Base-by-base conservation (phyloP, 2,329 filamentous ascomycete genomes). In the Verticillium isaacii region DNA sequence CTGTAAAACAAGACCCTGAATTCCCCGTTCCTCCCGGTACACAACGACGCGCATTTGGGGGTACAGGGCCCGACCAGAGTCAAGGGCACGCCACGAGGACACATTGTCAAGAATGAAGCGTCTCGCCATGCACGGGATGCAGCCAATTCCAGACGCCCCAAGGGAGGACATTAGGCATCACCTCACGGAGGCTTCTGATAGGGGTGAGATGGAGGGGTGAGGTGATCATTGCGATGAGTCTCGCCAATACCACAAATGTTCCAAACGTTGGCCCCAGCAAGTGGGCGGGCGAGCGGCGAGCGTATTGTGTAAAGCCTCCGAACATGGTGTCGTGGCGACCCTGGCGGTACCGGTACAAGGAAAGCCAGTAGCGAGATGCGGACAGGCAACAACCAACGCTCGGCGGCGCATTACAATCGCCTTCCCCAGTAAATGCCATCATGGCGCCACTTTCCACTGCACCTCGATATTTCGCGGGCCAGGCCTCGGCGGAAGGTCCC, bases 361-460 rank as follows among this genome's bases (percentile, higher is more conserved):
- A 50, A 19, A 29, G 45, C 45, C 11, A 25, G 45, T n/a, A 50
- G 45, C 45, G 45, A n/a, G 45, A 50, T 15, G 39, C 39, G 29
- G 29, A 29, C 29, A 36, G 34, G 9, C 45, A 50, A 50, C 45
- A 50, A 11, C 45, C 45, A 50, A 50, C 45, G 45, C 45, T 50
- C 19, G 45, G 45, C 45, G 19, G 45, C 45, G 45, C 45, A 50
- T 50, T 50, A 50, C 45, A 23, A 50, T n/a, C 45, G 45, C 8
- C 45, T 19, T 50, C 45, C 45, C 45, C 45, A 50, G 45, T 50
- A 32, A 57, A 25, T 60, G 57, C 15, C 54, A 63, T 64, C 57
- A 63, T 60, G 63, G 36, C 59, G 58, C 61, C 59, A 63, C 59
- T 61, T 61, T 61, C 61, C 34, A 37, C 45, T 50, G 45, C 45